Percentiles rank a stretch among this genome's conserved stretches.
Evolutionary conservation across 2,329 filamentous ascomycete genomes (phyloP).

Genomic region (Colletotrichum destructivum): DNA sequence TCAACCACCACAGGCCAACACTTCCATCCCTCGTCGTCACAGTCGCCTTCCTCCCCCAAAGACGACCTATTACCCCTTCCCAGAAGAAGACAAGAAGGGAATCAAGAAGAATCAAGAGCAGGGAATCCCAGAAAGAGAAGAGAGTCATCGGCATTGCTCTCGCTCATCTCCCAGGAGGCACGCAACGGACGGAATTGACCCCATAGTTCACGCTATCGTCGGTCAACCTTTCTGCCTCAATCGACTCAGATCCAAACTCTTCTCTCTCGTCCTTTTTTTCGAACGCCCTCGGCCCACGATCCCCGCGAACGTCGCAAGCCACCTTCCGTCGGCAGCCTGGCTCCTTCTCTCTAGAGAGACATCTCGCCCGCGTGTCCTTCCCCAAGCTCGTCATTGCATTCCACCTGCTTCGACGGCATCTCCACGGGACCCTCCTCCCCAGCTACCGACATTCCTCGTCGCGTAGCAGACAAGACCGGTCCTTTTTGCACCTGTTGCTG

Average conservation of each 20-base stretch:
- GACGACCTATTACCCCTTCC: constrained; percentile 6
- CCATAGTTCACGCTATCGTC: constrained; percentile 27
- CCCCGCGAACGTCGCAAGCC: constrained; percentile 34
- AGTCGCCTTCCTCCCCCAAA: background rate
- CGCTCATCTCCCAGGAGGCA: constrained; percentile 18
- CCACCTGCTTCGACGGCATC: constrained; percentile 39
- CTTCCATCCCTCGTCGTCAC: background rate
- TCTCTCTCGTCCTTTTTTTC: background rate
- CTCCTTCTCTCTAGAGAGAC: constrained; percentile 30
- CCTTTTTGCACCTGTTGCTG: constrained; percentile 40
- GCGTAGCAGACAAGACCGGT: constrained; percentile 33
- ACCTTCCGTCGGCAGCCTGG: constrained; percentile 16
- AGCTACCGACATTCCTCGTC: constrained; percentile 41
- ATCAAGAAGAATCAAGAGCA: constrained; percentile 12
- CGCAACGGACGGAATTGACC: constrained; percentile 33
- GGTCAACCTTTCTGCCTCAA: constrained; percentile 26
- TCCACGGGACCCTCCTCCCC: constrained; percentile 41
- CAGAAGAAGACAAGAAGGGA: background rate
- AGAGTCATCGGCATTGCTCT: constrained; percentile 26
- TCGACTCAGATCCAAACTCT: constrained; percentile 8
- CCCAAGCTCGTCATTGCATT: constrained; percentile 37
- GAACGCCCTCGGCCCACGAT: constrained; percentile 27
- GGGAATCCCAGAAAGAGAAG: constrained; percentile 8
- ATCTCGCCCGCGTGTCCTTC: constrained; percentile 14
- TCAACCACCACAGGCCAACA: constrained; percentile 7